Conservation (phyloP, 805 yeast genomes). For the Candida yuanshanica region DNA sequence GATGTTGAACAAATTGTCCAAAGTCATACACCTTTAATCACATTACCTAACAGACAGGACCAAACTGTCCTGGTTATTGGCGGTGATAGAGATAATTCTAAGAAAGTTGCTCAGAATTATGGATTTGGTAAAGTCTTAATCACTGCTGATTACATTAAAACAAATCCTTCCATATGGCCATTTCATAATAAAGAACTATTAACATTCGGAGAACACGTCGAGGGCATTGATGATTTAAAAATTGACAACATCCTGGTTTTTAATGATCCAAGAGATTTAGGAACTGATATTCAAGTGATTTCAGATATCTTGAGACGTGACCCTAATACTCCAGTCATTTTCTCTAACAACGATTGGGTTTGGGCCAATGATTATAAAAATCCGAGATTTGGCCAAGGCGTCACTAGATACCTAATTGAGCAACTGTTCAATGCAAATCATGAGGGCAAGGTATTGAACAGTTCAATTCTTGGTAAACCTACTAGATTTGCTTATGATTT, state of each 20-base stretch:
- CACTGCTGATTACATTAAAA: constrained; percentile 63
- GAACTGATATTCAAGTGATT: constrained; percentile 75
- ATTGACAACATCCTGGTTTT: constrained; percentile 74
- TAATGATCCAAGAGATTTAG: constrained; percentile 87
- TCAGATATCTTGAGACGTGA: constrained; percentile 61
- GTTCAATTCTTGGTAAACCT: constrained; percentile 77
- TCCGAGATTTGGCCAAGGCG: constrained; percentile 91
- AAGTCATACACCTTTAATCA: constrained; percentile 81
- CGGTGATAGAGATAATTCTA: constrained; percentile 64
- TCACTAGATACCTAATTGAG: constrained; percentile 61
- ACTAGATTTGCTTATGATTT: constrained; percentile 71
- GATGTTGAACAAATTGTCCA: constrained; percentile 59
- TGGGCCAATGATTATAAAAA: constrained; percentile 82
- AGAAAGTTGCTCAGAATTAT: constrained; percentile 66
- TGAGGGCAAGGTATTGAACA: constrained; percentile 38
- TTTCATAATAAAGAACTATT: constrained; percentile 49
- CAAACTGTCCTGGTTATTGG: constrained; percentile 76
- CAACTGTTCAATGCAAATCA: constrained; percentile 51
- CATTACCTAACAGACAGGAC: constrained; percentile 43
- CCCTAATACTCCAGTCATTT: constrained; percentile 67
- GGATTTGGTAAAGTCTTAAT: constrained; percentile 74
- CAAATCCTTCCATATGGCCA: constrained; percentile 74
- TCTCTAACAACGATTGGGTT: constrained; percentile 75
- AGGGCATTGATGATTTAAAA: constrained; percentile 15
- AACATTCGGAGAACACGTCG: constrained; percentile 26